A percentile compares a stretch with the other conserved stretches of the same genome.
phyloP scores from a whole-genome alignment of 495 filamentous ascomycete species.

The Neurospora cerealis region DNA sequence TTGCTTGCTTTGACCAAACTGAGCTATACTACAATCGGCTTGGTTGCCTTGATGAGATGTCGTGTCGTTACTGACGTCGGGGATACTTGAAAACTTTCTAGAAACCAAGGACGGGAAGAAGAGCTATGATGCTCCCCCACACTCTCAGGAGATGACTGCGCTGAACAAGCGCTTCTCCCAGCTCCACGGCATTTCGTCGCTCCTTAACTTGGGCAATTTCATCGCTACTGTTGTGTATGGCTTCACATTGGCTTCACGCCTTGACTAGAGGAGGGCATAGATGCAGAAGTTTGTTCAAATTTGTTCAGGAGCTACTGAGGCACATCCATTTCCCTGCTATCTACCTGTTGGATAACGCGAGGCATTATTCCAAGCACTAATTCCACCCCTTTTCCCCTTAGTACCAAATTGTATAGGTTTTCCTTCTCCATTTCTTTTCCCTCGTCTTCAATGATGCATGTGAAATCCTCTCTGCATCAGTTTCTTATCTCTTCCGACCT shows the following conservation, averaged over 20 bases:
- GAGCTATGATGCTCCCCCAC: constrained; percentile 60
- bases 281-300: neutral
- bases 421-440: neutral
- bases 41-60: no score
- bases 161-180: constrained; percentile 72
- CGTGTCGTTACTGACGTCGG: neutral
- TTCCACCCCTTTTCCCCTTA: neutral
- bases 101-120: constrained; percentile 65
- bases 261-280: constrained; percentile 21
- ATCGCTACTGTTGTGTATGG: constrained; percentile 65
- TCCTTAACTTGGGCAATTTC: constrained; percentile 63
- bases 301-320: neutral
- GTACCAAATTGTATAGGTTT: neutral
- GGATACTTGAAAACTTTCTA: constrained; percentile 9
- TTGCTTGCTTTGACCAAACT: constrained; percentile 1
- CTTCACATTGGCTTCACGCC: constrained; percentile 48
- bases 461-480: neutral
- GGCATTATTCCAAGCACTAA: neutral
- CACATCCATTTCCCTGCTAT: neutral
- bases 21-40: neutral
- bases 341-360: neutral
- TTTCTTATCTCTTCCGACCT: neutral
- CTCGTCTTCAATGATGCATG: neutral
- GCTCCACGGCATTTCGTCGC: constrained; percentile 67
- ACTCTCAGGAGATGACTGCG: constrained; percentile 69